Conservation (phyloP, 2,329 filamentous ascomycete genomes). For the Colletotrichum cereale region DNA sequence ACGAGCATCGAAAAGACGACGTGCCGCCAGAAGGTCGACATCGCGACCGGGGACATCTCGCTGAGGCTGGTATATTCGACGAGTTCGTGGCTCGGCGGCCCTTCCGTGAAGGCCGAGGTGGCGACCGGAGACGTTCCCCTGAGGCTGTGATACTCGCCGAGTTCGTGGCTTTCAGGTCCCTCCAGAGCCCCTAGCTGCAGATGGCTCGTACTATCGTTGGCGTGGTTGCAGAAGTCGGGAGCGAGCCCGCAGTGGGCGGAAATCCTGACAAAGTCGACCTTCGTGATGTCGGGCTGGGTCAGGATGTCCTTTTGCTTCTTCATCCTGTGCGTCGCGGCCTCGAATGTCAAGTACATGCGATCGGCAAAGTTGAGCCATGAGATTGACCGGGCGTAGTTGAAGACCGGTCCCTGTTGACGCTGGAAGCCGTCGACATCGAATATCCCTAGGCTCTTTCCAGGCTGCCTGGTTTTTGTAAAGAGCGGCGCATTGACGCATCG, state of each 20-base stretch:
- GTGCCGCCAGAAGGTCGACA: conserved; percentile 35
- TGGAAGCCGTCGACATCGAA: conserved; percentile 40
- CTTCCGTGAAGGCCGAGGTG: background rate
- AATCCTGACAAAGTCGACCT: background rate
- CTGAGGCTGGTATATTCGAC: background rate
- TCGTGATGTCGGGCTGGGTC: background rate
- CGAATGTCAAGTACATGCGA: conserved; percentile 32
- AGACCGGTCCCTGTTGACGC: conserved; percentile 41
- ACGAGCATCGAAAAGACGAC: conserved; percentile 32
- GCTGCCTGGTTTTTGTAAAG: background rate
- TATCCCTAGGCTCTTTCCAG: background rate
- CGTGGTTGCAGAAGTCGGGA: background rate
- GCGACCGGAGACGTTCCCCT: background rate
- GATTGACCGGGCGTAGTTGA: conserved; percentile 42
- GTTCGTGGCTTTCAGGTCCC: background rate
- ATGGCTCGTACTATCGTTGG: too few species aligned
- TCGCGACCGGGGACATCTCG: background rate
- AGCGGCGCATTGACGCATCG: background rate
- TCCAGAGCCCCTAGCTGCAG: background rate
- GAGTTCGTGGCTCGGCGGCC: background rate
- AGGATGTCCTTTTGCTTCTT: background rate
- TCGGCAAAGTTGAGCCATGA: conserved; percentile 42
- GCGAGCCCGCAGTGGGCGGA: conserved; percentile 1
- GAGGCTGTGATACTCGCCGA: background rate
- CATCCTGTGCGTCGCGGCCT: conserved; percentile 10